Percentiles rank a stretch among this genome's conserved stretches.
These are phyloP conservation scores for Leccinum variicolor DNA, from an alignment of 768 basidiomycete genomes.

Conservation along the genomic window DNA sequence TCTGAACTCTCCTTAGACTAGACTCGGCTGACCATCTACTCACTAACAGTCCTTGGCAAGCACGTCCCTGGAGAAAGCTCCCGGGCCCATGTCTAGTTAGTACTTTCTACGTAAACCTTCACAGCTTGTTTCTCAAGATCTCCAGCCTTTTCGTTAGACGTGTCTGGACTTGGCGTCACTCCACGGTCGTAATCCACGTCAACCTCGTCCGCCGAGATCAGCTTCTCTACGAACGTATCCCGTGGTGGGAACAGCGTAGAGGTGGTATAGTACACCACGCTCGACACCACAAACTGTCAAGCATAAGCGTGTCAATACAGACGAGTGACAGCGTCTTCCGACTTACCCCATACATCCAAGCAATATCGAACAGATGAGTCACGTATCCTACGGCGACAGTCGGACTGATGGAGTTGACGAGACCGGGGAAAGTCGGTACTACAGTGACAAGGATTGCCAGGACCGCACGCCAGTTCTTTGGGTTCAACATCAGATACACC, in stretches of 20 bases:
- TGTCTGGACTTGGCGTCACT: neutral
- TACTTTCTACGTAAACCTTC: neutral
- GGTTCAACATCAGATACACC: neutral
- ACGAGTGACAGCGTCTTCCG: neutral
- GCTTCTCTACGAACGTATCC: slow-evolving; percentile 26
- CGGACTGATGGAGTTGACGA: slow-evolving; percentile 71
- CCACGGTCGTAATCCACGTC: neutral
- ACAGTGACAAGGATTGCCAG: slow-evolving; percentile 65
- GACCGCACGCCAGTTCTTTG: slow-evolving; percentile 79
- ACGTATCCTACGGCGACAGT: slow-evolving; percentile 61
- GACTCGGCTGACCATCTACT: no score
- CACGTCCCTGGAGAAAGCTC: no score
- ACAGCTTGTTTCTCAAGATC: slow-evolving; percentile 3
- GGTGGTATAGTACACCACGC: slow-evolving; percentile 29
- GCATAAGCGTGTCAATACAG: neutral
- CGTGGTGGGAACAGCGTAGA: slow-evolving; percentile 29
- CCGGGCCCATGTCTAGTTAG: neutral
- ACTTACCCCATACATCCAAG: slow-evolving; percentile 76
- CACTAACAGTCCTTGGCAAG: neutral
- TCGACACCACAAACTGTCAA: slow-evolving; percentile 26
- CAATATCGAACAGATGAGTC: slow-evolving; percentile 59
- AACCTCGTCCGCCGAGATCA: slow-evolving; percentile 27
- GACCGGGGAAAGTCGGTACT: slow-evolving; percentile 70
- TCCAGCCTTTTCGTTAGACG: neutral
- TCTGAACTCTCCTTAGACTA: no score